phyloP scores from a whole-genome alignment of 1,139 yeast species.

The Geotrichum europaeum region DNA sequence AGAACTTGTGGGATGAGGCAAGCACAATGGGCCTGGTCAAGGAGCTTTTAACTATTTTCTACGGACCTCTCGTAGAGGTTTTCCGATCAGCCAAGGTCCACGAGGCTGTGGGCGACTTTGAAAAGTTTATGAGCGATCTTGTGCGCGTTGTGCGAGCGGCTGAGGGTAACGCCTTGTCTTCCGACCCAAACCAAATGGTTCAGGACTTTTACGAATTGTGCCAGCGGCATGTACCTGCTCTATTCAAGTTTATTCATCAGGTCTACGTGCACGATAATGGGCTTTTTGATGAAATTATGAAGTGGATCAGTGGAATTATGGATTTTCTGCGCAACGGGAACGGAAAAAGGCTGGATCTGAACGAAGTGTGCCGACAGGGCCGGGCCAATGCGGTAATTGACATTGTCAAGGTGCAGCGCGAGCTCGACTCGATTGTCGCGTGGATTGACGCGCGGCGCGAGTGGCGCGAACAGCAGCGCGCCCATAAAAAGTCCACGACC shows the following conservation, averaged over 20 bases:
- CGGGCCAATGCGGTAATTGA: slow-evolving; percentile 42
- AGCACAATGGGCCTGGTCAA: slow-evolving; percentile 65
- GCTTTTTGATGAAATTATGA: slow-evolving; percentile 61
- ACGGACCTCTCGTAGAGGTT: slow-evolving; percentile 73
- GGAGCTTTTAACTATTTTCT: slow-evolving; percentile 68
- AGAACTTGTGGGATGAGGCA: slow-evolving; percentile 79
- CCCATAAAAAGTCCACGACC: slow-evolving; percentile 2
- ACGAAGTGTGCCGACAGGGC: slow-evolving; percentile 25
- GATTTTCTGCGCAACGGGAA: slow-evolving; percentile 55
- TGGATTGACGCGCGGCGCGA: slow-evolving; percentile 42
- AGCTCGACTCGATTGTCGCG: slow-evolving; percentile 42
- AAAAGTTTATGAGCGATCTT: slow-evolving; percentile 67
- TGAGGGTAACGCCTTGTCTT: slow-evolving; percentile 43
- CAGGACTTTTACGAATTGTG: slow-evolving; percentile 58
- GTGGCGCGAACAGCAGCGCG: slow-evolving; percentile 29
- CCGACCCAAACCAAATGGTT: slow-evolving; percentile 53
- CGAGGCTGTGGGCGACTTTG: slow-evolving; percentile 66
- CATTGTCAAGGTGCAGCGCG: slow-evolving; percentile 38
- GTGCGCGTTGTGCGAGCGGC: slow-evolving; percentile 47
- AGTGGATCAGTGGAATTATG: slow-evolving; percentile 63
- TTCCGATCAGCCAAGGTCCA: slow-evolving; percentile 75
- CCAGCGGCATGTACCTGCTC: slow-evolving; percentile 61
- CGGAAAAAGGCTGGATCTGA: slow-evolving; percentile 33
- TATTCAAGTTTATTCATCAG: slow-evolving; percentile 70
- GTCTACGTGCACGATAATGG: slow-evolving; percentile 71